A percentile compares a stretch with the other conserved stretches of the same genome.
These are phyloP conservation scores for Triticum dicoccoides DNA, from an alignment of 176 grass and related monocot genomes.

Conservation along the genomic window DNA sequence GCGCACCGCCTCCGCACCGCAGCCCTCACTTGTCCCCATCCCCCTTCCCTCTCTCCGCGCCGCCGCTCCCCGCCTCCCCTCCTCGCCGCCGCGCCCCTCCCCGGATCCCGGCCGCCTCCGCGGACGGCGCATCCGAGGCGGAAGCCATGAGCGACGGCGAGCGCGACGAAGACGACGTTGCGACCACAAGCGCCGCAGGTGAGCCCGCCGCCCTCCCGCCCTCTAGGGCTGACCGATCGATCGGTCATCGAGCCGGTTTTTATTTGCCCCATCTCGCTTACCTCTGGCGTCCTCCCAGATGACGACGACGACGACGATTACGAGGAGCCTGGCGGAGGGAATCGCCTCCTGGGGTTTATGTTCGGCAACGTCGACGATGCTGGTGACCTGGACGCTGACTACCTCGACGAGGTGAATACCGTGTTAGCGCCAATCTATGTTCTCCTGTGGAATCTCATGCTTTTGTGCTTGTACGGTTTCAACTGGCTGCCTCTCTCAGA, in stretches of 20 bases:
- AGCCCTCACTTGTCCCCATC: not conserved
- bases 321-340: constrained; percentile 67
- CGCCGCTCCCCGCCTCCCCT: not conserved
- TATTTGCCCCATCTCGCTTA: not conserved
- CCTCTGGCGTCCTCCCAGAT: constrained; percentile 21
- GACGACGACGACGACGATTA: constrained; percentile 81
- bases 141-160: constrained; percentile 39
- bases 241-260: not conserved
- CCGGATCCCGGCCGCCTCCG: not conserved
- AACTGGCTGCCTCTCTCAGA: not conserved
- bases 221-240: not conserved
- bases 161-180: constrained; percentile 30
- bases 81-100: not conserved
- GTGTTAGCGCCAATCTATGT: not conserved
- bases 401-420: constrained; percentile 83
- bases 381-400: constrained; percentile 90
- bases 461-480: not conserved
- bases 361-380: constrained; percentile 97
- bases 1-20: not conserved
- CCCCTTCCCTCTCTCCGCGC: not conserved
- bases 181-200: constrained; percentile 38
- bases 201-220: not conserved
- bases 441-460: not conserved
- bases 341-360: constrained; percentile 90
- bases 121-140: not conserved